phyloP scores from a whole-genome alignment of 805 yeast species.

The Nakazawaea siamensis region DNA sequence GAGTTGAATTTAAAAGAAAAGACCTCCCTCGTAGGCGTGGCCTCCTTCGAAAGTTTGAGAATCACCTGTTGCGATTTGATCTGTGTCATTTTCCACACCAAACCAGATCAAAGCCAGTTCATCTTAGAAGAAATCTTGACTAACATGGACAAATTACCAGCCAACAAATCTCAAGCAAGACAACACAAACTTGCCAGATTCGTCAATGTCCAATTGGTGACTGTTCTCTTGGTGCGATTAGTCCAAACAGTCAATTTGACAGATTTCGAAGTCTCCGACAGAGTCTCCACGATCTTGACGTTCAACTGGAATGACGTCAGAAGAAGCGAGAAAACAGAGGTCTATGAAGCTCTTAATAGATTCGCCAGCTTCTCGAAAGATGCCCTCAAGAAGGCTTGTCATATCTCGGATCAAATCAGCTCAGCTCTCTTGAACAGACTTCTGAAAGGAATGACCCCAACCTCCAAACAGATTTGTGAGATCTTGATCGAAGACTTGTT shows the following conservation, averaged over 20 bases:
- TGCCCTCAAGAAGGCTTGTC: neutral
- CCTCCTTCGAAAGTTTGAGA: conserved; percentile 22
- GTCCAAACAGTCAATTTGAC: conserved; percentile 29
- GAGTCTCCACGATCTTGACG: neutral
- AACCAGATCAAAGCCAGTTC: conserved; percentile 47
- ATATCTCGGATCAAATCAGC: conserved; percentile 21
- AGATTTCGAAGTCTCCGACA: conserved; percentile 4
- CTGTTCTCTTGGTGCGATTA: conserved; percentile 35
- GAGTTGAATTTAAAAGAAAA: conserved; percentile 21
- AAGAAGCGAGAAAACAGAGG: neutral
- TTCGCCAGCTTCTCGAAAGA: neutral
- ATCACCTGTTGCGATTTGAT: conserved; percentile 22
- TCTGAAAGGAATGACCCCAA: conserved; percentile 22
- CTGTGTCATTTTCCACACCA: conserved; percentile 28
- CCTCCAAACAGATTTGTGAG: conserved; percentile 35
- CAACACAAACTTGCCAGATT: conserved; percentile 37
- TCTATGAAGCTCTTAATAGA: neutral
- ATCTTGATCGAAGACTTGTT: conserved; percentile 49
- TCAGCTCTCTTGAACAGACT: conserved; percentile 21
- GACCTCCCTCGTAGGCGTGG: conserved; percentile 14
- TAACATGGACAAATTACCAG: conserved; percentile 41
- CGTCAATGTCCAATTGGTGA: conserved; percentile 36
- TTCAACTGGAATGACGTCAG: conserved; percentile 2
- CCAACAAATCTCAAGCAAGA: conserved; percentile 33
- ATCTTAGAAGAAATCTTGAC: conserved; percentile 52